A percentile compares a stretch with the other conserved stretches of the same genome.
These are phyloP conservation scores for Cryptococcus hybrid DNA, from an alignment of 1,284 basidiomycete species.

Conservation along the genomic window DNA sequence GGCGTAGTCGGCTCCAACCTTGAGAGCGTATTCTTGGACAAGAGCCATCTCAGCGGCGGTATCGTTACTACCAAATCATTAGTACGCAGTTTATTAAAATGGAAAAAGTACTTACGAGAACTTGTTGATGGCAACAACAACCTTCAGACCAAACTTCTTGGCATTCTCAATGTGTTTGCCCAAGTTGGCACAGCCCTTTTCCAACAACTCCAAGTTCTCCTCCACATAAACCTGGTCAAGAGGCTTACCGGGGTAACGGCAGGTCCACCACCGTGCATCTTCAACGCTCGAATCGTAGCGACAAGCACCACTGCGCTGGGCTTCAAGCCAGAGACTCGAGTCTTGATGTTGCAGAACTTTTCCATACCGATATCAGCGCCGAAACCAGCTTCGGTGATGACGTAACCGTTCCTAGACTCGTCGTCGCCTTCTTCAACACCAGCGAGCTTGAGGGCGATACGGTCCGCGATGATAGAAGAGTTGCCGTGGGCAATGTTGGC, in stretches of 20 bases:
- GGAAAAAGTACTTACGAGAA: slow-evolving; percentile 67
- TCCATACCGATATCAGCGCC: slow-evolving; percentile 99
- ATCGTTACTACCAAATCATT: slow-evolving; percentile 64
- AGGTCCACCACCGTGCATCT: slow-evolving; percentile 99
- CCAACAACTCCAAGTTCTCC: slow-evolving; percentile 87
- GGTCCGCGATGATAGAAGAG: slow-evolving; percentile 96
- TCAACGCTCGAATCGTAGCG: slow-evolving; percentile 94
- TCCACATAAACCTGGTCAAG: slow-evolving; percentile 90
- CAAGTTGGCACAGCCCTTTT: slow-evolving; percentile 91
- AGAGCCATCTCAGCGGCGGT: slow-evolving; percentile 86
- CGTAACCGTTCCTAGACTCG: slow-evolving; percentile 80
- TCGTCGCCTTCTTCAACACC: slow-evolving; percentile 92
- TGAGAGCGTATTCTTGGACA: slow-evolving; percentile 73
- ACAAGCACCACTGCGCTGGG: slow-evolving; percentile 96
- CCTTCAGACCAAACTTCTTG: slow-evolving; percentile 95
- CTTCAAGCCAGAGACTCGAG: slow-evolving; percentile 84
- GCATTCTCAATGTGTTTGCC: slow-evolving; percentile 93
- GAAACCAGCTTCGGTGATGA: slow-evolving; percentile 97
- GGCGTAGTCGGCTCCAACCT: slow-evolving; percentile 90
- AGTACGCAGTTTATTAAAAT: not conserved
- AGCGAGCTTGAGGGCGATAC: slow-evolving; percentile 93
- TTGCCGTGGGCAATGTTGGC: slow-evolving; percentile 99
- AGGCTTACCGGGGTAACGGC: slow-evolving; percentile 94
- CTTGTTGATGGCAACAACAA: slow-evolving; percentile 92
- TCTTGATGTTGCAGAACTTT: slow-evolving; percentile 99